Percentiles rank a stretch among this genome's conserved stretches.
phyloP scores from a whole-genome alignment of 495 filamentous ascomycete genomes.

The Xylaria intraflava region DNA sequence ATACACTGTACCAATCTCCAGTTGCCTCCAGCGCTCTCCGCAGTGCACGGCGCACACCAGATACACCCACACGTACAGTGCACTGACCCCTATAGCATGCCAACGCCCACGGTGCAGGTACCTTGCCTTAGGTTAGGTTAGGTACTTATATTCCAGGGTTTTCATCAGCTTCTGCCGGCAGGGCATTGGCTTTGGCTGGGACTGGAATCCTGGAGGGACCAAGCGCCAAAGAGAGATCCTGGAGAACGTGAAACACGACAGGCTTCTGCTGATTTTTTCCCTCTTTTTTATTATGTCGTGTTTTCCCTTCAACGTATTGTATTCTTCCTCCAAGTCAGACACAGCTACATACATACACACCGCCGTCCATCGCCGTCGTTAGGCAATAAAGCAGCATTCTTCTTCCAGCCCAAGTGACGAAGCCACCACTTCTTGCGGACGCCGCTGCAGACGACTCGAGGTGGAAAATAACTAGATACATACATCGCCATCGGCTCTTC shows the following conservation, averaged over 20 bases:
- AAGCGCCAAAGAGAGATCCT: not conserved
- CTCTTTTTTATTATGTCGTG: not conserved
- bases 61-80: too few relatives aligned
- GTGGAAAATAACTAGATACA: not conserved
- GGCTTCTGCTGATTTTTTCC: not conserved
- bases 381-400: not conserved
- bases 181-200: not conserved
- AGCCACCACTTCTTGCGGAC: not conserved
- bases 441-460: not conserved
- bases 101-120: too few relatives aligned
- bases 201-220: not conserved
- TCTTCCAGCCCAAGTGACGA: not conserved
- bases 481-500: not conserved
- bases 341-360: not conserved
- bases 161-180: too few relatives aligned
- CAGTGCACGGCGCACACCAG: too few relatives aligned
- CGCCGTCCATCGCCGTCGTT: not conserved
- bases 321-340: slow-evolving; percentile 11
- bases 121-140: too few relatives aligned
- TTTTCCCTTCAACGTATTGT: slow-evolving; percentile 6
- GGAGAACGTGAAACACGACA: not conserved
- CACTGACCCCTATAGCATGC: too few relatives aligned
- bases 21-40: too few relatives aligned
- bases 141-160: too few relatives aligned
- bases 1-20: too few relatives aligned